These are phyloP conservation scores for Ganoderma lucidum DNA, from an alignment of 1,284 basidiomycete genomes.

Conservation along the genomic window DNA sequence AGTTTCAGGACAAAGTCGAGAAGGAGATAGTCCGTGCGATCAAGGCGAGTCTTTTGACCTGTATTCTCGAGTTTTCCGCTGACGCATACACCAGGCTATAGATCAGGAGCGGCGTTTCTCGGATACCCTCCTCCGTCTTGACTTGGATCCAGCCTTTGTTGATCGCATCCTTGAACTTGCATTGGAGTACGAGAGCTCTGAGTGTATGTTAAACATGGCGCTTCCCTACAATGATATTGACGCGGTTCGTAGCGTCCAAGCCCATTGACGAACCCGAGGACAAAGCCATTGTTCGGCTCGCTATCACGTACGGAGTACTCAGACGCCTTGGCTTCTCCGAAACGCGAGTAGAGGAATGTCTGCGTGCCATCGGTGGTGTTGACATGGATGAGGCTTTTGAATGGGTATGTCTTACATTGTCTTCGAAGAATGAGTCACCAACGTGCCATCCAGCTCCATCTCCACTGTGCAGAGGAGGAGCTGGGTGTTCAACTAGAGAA, in stretches of 20 bases:
- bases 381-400: conserved; percentile 93
- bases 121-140: conserved; percentile 69
- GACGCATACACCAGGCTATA: conserved; percentile 63
- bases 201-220: conserved; percentile 43
- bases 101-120: conserved; percentile 87
- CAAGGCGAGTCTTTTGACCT: conserved; percentile 50
- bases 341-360: conserved; percentile 73
- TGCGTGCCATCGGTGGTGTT: conserved; percentile 67
- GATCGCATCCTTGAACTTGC: conserved; percentile 68
- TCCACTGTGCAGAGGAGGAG: conserved; percentile 67
- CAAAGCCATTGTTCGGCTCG: conserved; percentile 77
- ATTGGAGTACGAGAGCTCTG: conserved; percentile 45
- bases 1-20: conserved; percentile 87
- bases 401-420: conserved; percentile 68
- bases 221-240: conserved; percentile 9
- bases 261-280: conserved; percentile 66
- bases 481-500: conserved; percentile 37
- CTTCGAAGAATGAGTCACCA: not conserved
- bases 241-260: conserved; percentile 42
- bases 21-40: conserved; percentile 83
- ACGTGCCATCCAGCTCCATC: conserved; percentile 25
- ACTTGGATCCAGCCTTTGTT: conserved; percentile 66
- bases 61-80: not conserved
- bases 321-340: conserved; percentile 85
- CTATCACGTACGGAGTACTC: conserved; percentile 85